Percentiles rank a stretch among this genome's conserved stretches.
These are phyloP conservation scores for Claviceps sp. DNA, from an alignment of 2,329 filamentous ascomycete genomes.

Conservation along the genomic window DNA sequence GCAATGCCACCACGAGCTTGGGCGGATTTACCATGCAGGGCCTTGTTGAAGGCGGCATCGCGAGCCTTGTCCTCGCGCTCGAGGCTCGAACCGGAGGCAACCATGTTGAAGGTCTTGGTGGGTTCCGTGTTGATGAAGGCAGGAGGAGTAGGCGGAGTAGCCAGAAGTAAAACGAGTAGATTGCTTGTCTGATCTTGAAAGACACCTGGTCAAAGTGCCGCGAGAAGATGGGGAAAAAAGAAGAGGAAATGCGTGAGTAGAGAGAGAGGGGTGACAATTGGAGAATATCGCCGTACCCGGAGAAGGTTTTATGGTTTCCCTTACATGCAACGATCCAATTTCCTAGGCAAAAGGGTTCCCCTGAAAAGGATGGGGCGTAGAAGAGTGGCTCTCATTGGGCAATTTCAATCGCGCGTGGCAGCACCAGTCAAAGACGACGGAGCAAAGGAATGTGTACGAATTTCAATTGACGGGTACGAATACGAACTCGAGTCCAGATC, in stretches of 20 bases:
- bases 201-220: background rate
- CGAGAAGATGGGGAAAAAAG: background rate
- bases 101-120: constrained; percentile 26
- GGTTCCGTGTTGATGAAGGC: background rate
- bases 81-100: constrained; percentile 34
- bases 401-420: constrained; percentile 1
- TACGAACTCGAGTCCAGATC: constrained; percentile 7
- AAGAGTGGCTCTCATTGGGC: constrained; percentile 5
- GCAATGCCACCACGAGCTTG: constrained; percentile 58
- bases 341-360: constrained; percentile 1
- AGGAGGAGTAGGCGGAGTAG: constrained; percentile 3
- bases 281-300: background rate
- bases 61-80: constrained; percentile 73
- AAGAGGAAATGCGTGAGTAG: background rate
- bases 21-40: constrained; percentile 63
- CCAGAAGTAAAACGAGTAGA: background rate
- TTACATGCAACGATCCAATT: constrained; percentile 3
- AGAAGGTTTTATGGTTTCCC: constrained; percentile 4
- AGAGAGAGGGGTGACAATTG: background rate
- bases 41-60: constrained; percentile 85
- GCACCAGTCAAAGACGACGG: too few relatives aligned
- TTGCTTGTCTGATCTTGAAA: too few relatives aligned
- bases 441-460: too few relatives aligned
- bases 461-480: constrained; percentile 6
- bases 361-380: background rate